Evolutionary conservation across 176 grass and related monocot species (phyloP).

Genomic region (Cocos nucifera): DNA sequence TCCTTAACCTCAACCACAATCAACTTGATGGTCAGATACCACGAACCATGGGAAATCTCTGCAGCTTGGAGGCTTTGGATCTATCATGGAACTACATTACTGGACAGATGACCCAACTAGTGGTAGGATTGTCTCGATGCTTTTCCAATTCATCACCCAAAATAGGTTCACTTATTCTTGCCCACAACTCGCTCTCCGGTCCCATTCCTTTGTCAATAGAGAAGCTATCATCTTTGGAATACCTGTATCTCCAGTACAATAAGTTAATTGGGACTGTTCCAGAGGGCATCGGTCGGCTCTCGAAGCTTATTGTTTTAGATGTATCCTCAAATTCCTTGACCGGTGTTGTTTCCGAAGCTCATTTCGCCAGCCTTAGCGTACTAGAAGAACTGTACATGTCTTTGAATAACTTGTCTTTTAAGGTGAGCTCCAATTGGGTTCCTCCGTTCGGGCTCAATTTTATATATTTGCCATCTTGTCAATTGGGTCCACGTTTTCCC

Average conservation of each 20-base stretch:
- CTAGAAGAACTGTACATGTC: neutral
- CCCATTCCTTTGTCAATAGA: neutral
- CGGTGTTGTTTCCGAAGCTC: conserved; percentile 13
- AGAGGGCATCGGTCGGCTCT: conserved; percentile 2
- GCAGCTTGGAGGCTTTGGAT: neutral
- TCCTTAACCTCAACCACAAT: neutral
- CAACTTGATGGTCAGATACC: neutral
- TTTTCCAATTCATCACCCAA: neutral
- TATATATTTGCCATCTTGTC: neutral
- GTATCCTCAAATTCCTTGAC: neutral
- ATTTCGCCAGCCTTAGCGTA: conserved; percentile 1
- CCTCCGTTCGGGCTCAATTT: neutral
- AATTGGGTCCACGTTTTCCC: conserved; percentile 20
- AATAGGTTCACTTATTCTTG: conserved; percentile 1
- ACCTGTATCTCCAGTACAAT: conserved; percentile 5
- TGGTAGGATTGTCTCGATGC: neutral
- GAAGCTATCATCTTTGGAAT: neutral
- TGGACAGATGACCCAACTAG: neutral
- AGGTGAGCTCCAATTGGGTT: conserved; percentile 8
- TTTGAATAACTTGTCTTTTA: neutral
- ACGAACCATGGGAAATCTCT: neutral
- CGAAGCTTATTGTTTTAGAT: neutral
- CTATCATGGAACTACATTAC: neutral
- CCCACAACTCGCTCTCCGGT: neutral
- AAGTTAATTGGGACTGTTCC: conserved; percentile 14